phyloP scores from a whole-genome alignment of 2,329 filamentous ascomycete species.

The Colletotrichum australisinense region DNA sequence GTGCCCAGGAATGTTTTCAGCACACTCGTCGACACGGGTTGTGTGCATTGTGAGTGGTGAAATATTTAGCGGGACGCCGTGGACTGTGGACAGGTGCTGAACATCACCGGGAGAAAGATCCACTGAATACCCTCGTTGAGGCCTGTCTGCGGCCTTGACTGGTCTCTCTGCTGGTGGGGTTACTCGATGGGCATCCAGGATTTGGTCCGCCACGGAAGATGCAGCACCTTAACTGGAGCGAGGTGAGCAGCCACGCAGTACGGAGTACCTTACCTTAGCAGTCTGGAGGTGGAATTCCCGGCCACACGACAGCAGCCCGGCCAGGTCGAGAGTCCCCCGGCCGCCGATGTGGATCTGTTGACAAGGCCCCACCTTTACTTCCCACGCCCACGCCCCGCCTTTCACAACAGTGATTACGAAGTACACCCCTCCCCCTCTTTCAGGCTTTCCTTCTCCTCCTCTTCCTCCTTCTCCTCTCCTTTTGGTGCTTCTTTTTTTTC shows the following conservation, averaged over 20 bases:
- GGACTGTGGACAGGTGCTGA: slow-evolving; percentile 8
- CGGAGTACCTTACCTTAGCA: neutral
- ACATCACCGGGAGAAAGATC: slow-evolving; percentile 10
- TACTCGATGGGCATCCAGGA: neutral
- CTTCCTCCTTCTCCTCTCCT: neutral
- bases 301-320: slow-evolving; percentile 25
- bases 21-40: slow-evolving; percentile 13
- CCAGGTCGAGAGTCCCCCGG: slow-evolving; percentile 11
- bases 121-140: slow-evolving; percentile 29
- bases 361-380: neutral
- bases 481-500: neutral
- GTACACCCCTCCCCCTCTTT: neutral
- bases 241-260: neutral
- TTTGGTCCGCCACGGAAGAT: neutral
- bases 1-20: slow-evolving; percentile 18
- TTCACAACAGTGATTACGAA: neutral
- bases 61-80: slow-evolving; percentile 18
- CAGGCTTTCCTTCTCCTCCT: neutral
- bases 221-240: neutral
- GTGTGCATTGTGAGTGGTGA: slow-evolving; percentile 26
- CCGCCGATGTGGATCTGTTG: neutral
- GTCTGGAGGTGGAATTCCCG: slow-evolving; percentile 4
- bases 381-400: neutral
- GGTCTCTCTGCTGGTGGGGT: neutral
- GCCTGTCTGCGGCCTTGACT: slow-evolving; percentile 22